phyloP scores from a whole-genome alignment of 2,329 filamentous ascomycete genomes.

The Fusarium kyushuense region DNA sequence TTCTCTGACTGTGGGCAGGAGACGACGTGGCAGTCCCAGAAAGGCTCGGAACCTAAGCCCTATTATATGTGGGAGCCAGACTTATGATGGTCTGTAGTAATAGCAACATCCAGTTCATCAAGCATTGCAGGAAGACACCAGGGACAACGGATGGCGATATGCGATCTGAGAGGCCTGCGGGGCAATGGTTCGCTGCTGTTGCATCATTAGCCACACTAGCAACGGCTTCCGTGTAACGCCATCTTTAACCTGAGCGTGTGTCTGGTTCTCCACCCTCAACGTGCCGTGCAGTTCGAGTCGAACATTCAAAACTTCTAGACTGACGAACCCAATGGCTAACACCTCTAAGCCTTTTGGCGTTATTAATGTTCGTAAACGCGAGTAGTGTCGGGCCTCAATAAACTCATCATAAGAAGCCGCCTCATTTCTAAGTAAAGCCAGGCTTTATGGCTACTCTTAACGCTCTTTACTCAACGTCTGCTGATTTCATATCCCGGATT shows the following conservation, averaged over 20 bases:
- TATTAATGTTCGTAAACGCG: not conserved
- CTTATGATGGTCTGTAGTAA: slow-evolving; percentile 23
- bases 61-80: slow-evolving; percentile 30
- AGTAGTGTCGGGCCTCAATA: slow-evolving; percentile 5
- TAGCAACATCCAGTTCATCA: slow-evolving; percentile 26
- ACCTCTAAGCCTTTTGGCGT: not conserved
- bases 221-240: slow-evolving; percentile 38
- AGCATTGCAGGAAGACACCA: slow-evolving; percentile 16
- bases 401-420: not conserved
- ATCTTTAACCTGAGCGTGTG: slow-evolving; percentile 24
- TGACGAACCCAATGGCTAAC: not conserved
- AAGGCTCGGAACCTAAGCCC: slow-evolving; percentile 35
- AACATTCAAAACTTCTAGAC: not conserved
- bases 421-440: slow-evolving; percentile 1
- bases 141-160: slow-evolving; percentile 22
- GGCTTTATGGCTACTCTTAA: not conserved
- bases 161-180: slow-evolving; percentile 31
- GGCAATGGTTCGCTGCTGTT: slow-evolving; percentile 33
- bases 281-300: not conserved
- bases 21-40: slow-evolving; percentile 46
- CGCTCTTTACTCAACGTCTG: not conserved
- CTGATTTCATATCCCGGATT: slow-evolving; percentile 8
- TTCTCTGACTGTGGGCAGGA: slow-evolving; percentile 36
- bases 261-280: slow-evolving; percentile 26
- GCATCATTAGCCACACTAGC: slow-evolving; percentile 37